A percentile compares a stretch with the other conserved stretches of the same genome.
These are phyloP conservation scores for Apiotrichum brassicae DNA, from an alignment of 1,284 basidiomycete species.

Conservation along the genomic window DNA sequence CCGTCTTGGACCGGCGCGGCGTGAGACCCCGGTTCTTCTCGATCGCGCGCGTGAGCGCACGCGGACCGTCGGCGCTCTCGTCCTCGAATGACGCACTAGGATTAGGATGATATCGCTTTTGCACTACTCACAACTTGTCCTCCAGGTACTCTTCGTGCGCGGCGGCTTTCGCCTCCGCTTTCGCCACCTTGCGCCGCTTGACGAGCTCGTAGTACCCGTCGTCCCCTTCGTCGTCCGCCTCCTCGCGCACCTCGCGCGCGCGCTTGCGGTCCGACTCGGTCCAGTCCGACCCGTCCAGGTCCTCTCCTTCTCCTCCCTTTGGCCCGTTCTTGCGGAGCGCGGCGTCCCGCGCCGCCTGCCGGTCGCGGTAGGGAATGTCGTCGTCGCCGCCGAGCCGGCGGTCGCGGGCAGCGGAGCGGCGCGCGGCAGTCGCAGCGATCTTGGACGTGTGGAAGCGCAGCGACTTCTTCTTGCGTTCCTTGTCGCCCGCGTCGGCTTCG, in stretches of 20 bases:
- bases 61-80: constrained; percentile 56
- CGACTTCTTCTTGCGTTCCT: constrained; percentile 67
- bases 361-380: constrained; percentile 54
- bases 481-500: constrained; percentile 69
- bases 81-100: constrained; percentile 53
- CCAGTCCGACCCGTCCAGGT: constrained; percentile 46
- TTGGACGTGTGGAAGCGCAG: constrained; percentile 86
- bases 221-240: constrained; percentile 48
- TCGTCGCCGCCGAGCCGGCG: constrained; percentile 64
- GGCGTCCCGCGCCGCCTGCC: constrained; percentile 48
- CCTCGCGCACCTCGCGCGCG: constrained; percentile 47
- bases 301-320: constrained; percentile 32
- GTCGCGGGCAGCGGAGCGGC: constrained; percentile 59
- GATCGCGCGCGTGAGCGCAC: constrained; percentile 79
- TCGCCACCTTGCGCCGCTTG: constrained; percentile 62
- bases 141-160: constrained; percentile 65
- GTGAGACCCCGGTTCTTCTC: constrained; percentile 89
- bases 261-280: constrained; percentile 52
- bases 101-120: background rate
- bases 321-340: constrained; percentile 48
- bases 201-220: constrained; percentile 85
- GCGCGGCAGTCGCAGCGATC: constrained; percentile 69
- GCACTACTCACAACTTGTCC: constrained; percentile 56
- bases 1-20: constrained; percentile 70
- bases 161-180: constrained; percentile 69